Percentiles rank a stretch among this genome's conserved stretches.
Conservation (phyloP, 2,329 filamentous ascomycete species). For the Xylaria sp. region DNA sequence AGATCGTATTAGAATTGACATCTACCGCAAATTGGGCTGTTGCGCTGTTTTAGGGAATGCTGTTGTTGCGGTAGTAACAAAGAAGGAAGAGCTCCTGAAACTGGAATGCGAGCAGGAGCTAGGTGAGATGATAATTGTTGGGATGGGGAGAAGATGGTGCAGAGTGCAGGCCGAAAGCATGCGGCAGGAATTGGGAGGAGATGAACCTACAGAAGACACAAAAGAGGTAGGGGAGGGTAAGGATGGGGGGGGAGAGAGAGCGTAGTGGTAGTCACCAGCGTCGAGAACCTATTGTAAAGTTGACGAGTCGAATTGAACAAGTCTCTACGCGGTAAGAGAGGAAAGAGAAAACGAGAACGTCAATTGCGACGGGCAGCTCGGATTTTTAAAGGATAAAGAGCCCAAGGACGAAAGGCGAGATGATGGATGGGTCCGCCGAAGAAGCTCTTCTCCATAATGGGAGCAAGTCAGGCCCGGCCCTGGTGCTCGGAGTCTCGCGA, state of each 20-base stretch:
- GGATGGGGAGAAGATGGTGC: constrained; percentile 27
- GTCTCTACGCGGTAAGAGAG: constrained; percentile 42
- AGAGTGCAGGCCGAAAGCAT: constrained; percentile 25
- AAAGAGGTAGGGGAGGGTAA: constrained; percentile 24
- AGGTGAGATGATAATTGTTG: constrained; percentile 32
- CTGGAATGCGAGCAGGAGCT: constrained; percentile 46
- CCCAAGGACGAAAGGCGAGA: constrained; percentile 34
- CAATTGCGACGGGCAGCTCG: constrained; percentile 48
- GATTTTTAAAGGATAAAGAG: constrained; percentile 41
- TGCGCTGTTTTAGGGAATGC: constrained; percentile 15
- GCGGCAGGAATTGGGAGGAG: constrained; percentile 18
- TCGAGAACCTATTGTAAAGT: constrained; percentile 40
- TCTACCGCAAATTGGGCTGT: constrained; percentile 5
- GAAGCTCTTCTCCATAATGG: constrained; percentile 42
- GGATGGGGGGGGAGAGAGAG: constrained; percentile 16
- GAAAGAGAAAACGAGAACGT: constrained; percentile 44
- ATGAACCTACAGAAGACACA: constrained; percentile 29
- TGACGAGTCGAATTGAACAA: constrained; percentile 40
- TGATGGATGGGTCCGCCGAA: constrained; percentile 41
- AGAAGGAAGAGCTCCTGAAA: neutral
- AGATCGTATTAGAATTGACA: constrained; percentile 19
- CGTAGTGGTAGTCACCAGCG: constrained; percentile 43
- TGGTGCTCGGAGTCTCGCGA: constrained; percentile 39
- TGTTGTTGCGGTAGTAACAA: neutral
- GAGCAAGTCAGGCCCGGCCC: constrained; percentile 31